Conservation (phyloP, 2,329 filamentous ascomycete species). For the Trichoderma oligosporum region DNA sequence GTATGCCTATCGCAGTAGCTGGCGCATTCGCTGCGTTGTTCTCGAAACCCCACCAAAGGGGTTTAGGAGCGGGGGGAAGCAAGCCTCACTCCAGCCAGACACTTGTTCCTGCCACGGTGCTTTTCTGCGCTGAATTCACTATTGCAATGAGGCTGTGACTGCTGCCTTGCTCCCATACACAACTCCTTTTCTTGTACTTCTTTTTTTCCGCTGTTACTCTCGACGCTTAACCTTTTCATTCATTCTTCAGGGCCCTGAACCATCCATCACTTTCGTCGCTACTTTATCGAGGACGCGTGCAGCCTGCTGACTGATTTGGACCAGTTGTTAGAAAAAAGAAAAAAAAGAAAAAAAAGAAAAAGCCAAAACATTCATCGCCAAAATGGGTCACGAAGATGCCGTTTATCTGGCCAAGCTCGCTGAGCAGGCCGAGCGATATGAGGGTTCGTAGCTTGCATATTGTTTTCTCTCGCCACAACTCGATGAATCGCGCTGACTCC, state of each 20-base stretch:
- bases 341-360: conserved; percentile 7
- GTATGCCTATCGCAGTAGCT: conserved; percentile 9
- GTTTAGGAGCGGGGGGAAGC: conserved; percentile 21
- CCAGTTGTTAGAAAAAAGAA: conserved; percentile 1
- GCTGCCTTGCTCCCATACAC: conserved; percentile 6
- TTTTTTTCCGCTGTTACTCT: not conserved
- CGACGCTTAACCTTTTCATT: not conserved
- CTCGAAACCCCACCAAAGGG: conserved; percentile 16
- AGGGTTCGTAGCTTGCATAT: conserved; percentile 63
- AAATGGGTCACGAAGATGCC: conserved; percentile 98
- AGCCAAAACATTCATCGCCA: conserved; percentile 42
- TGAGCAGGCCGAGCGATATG: conserved; percentile 99
- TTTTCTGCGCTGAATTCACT: not conserved
- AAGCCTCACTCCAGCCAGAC: conserved; percentile 12
- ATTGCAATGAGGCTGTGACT: conserved; percentile 12
- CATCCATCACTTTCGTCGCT: not conserved
- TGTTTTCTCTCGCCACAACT: not conserved
- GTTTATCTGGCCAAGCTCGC: conserved; percentile 99
- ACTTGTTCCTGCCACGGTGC: conserved; percentile 19
- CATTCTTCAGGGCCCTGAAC: not conserved
- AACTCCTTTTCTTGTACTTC: not conserved
- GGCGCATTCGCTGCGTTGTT: conserved; percentile 16
- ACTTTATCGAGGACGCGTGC: conserved; percentile 9
- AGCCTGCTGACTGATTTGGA: conserved; percentile 11
- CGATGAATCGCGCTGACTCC: conserved; percentile 26